Evolutionary conservation across 345 rosid genomes (phyloP).

Genomic region (Eucalyptus marginata): DNA sequence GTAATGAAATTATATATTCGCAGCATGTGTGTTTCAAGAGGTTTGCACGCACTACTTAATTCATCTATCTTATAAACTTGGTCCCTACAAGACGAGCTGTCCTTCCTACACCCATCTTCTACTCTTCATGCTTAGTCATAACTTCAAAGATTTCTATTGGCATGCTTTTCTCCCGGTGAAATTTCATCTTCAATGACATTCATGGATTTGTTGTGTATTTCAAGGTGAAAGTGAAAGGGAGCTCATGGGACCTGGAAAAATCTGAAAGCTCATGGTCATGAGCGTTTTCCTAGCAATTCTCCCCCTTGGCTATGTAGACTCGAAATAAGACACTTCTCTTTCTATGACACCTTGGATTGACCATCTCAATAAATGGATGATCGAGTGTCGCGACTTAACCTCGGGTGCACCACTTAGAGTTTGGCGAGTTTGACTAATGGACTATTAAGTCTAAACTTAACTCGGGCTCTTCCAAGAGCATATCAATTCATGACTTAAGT

Average conservation of each 20-base stretch:
- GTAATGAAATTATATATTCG: too few species aligned
- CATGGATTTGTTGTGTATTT: background rate
- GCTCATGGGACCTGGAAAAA: background rate
- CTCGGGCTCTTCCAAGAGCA: too few species aligned
- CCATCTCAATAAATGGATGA: background rate
- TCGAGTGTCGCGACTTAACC: too few species aligned
- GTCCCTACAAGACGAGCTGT: background rate
- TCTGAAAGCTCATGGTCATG: background rate
- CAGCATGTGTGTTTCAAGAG: background rate
- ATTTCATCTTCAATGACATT: background rate
- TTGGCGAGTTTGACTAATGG: too few species aligned
- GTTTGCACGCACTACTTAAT: background rate
- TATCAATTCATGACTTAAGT: too few species aligned
- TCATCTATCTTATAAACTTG: background rate
- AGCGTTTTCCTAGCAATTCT: background rate
- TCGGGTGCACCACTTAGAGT: too few species aligned
- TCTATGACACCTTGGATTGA: background rate
- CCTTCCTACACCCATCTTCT: background rate
- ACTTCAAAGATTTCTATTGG: background rate
- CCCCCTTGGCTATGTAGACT: background rate
- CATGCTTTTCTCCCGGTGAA: background rate
- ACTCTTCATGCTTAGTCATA: background rate
- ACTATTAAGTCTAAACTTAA: too few species aligned
- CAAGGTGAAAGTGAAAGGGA: background rate
- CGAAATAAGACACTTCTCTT: background rate